Evolutionary conservation across 148 eudicot genomes (phyloP).

Genomic region (Arctostaphylos glauca): DNA sequence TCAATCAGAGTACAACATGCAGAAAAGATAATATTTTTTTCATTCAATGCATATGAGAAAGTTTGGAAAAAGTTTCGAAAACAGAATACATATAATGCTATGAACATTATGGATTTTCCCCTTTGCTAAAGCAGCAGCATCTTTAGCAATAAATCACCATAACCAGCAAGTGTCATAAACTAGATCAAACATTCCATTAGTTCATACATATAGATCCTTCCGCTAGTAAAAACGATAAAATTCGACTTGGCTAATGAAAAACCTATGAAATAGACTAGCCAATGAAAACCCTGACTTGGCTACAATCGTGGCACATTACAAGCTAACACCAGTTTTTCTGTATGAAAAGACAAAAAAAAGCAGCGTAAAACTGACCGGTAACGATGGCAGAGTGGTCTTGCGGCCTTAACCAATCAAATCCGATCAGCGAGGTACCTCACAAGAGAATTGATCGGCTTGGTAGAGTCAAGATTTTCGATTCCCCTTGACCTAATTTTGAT

Average conservation of each 20-base stretch:
- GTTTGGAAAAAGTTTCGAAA: too few relatives aligned
- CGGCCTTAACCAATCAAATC: slow-evolving; percentile 31
- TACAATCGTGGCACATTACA: not conserved
- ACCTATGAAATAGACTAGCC: not conserved
- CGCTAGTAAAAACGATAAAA: not conserved
- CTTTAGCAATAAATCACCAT: not conserved
- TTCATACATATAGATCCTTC: not conserved
- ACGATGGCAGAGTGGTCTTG: slow-evolving; percentile 71
- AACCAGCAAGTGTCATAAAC: not conserved
- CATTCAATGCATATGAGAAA: too few relatives aligned
- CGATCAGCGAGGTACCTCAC: slow-evolving; percentile 59
- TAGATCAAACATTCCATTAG: not conserved
- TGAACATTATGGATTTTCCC: not conserved
- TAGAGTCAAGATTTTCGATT: slow-evolving; percentile 18
- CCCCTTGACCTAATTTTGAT: slow-evolving; percentile 50
- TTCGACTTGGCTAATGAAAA: not conserved
- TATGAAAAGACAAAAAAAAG: not conserved
- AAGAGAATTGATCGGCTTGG: slow-evolving; percentile 65
- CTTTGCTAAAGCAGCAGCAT: not conserved
- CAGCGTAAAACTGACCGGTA: not conserved
- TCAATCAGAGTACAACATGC: too few relatives aligned
- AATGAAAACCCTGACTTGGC: not conserved
- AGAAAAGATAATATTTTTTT: too few relatives aligned
- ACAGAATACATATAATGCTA: not conserved
- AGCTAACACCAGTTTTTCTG: not conserved